Percentiles rank a stretch among this genome's conserved stretches.
Evolutionary conservation across 2,329 filamentous ascomycete species (phyloP).

Genomic region (Coniosporium tulheliwenetii): DNA sequence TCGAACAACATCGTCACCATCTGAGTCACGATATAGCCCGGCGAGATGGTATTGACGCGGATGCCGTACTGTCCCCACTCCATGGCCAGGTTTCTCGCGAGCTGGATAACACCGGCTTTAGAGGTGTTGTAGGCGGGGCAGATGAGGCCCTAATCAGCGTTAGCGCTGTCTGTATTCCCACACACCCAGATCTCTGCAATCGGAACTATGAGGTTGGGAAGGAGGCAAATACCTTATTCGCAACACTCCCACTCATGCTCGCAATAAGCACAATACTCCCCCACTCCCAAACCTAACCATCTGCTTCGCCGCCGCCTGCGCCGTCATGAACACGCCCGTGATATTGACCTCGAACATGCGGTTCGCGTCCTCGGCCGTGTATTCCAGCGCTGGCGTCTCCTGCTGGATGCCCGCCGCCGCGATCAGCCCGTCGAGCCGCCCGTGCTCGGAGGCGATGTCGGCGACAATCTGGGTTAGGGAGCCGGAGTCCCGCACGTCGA

Average conservation of each 20-base stretch:
- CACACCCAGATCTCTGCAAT: background rate
- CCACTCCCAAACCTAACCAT: constrained; percentile 45
- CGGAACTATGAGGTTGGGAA: background rate
- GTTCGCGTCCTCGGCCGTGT: constrained; percentile 45
- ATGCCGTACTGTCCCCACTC: constrained; percentile 63
- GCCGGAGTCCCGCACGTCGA: constrained; percentile 63
- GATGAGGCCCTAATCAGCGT: constrained; percentile 38
- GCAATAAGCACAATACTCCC: constrained; percentile 48
- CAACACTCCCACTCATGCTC: constrained; percentile 45
- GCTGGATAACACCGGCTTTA: constrained; percentile 59
- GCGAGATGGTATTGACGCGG: constrained; percentile 66
- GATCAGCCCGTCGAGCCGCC: constrained; percentile 65
- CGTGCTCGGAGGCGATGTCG: constrained; percentile 52
- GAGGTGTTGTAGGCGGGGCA: constrained; percentile 60
- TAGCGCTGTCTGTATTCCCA: background rate
- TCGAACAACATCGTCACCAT: constrained; percentile 75
- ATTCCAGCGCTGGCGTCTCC: constrained; percentile 70
- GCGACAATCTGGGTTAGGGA: constrained; percentile 51
- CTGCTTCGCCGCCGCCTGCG: constrained; percentile 46
- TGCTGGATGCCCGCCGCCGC: constrained; percentile 66
- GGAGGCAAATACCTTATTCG: constrained; percentile 38
- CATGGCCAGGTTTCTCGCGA: constrained; percentile 52
- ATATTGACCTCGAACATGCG: constrained; percentile 47
- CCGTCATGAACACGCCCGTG: constrained; percentile 47
- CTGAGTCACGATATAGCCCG: constrained; percentile 64